These are phyloP conservation scores for Alloascoidea hylecoeti DNA, from an alignment of 805 yeast species.

Conservation along the genomic window DNA sequence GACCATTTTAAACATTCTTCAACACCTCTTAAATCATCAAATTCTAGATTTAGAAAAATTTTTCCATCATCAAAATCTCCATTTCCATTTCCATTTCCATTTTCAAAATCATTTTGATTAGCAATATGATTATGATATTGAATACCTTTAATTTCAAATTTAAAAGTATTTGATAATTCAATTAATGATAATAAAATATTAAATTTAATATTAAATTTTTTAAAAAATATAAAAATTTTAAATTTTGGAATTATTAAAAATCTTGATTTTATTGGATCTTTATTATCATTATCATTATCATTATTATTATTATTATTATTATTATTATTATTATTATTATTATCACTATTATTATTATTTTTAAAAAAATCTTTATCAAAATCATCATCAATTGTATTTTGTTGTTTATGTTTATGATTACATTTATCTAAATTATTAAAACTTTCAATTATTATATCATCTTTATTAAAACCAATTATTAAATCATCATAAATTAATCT, in stretches of 20 bases:
- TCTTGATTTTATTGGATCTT: neutral
- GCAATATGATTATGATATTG: too few relatives aligned
- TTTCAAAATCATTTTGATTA: too few relatives aligned
- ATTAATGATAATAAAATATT: neutral
- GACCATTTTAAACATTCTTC: conserved; percentile 47
- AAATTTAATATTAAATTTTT: neutral
- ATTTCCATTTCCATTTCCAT: too few relatives aligned
- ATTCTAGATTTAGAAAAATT: conserved; percentile 29
- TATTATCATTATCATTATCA: neutral
- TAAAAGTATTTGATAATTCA: neutral
- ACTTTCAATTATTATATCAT: too few relatives aligned
- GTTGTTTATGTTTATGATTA: neutral
- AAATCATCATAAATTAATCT: too few relatives aligned
- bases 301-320: neutral
- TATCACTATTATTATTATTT: neutral
- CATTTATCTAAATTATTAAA: neutral
- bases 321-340: neutral
- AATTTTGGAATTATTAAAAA: neutral
- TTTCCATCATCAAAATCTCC: conserved; percentile 13
- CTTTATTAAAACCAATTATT: too few relatives aligned
- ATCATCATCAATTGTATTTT: too few relatives aligned
- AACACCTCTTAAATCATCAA: conserved; percentile 35
- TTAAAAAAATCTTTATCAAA: too few relatives aligned
- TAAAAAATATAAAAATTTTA: neutral
- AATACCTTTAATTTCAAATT: neutral